phyloP scores from a whole-genome alignment of 2,329 filamentous ascomycete genomes.

The Ophiostoma ulmi region DNA sequence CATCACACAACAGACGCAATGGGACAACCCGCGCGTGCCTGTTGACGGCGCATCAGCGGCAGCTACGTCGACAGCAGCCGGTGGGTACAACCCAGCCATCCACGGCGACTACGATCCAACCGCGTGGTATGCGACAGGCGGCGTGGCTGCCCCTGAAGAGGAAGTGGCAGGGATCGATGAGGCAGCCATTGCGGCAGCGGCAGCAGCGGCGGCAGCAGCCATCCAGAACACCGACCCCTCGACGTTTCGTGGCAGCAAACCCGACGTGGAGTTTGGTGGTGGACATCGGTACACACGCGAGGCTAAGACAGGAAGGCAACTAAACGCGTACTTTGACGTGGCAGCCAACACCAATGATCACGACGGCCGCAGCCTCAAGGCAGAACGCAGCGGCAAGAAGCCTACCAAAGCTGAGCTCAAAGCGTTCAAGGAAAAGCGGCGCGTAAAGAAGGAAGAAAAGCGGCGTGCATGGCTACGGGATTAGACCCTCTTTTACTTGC shows the following conservation, averaged over 20 bases:
- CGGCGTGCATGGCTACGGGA: constrained; percentile 84
- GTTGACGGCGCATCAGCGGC: constrained; percentile 26
- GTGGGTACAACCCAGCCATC: constrained; percentile 91
- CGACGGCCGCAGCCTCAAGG: constrained; percentile 84
- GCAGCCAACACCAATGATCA: constrained; percentile 89
- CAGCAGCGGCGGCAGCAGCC: constrained; percentile 41
- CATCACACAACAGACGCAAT: constrained; percentile 67
- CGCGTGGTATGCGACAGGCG: constrained; percentile 77
- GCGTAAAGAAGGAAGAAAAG: constrained; percentile 90
- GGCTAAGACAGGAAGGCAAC: constrained; percentile 78
- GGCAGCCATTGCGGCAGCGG: constrained; percentile 33
- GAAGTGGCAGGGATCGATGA: constrained; percentile 30
- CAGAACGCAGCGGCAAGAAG: constrained; percentile 81
- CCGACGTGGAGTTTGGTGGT: constrained; percentile 50
- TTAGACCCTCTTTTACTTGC: constrained; percentile 37
- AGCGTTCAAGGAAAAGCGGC: constrained; percentile 83
- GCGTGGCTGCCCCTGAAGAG: constrained; percentile 26
- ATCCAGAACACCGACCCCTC: constrained; percentile 92
- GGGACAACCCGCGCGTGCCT: constrained; percentile 73
- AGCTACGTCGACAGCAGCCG: constrained; percentile 32
- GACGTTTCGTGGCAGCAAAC: constrained; percentile 58
- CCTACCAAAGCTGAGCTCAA: constrained; percentile 81
- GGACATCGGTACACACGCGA: constrained; percentile 70
- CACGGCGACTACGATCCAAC: constrained; percentile 95
- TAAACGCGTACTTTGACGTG: constrained; percentile 94